phyloP scores from a whole-genome alignment of 2,329 filamentous ascomycete genomes.

The Aspergillus arachidicola region DNA sequence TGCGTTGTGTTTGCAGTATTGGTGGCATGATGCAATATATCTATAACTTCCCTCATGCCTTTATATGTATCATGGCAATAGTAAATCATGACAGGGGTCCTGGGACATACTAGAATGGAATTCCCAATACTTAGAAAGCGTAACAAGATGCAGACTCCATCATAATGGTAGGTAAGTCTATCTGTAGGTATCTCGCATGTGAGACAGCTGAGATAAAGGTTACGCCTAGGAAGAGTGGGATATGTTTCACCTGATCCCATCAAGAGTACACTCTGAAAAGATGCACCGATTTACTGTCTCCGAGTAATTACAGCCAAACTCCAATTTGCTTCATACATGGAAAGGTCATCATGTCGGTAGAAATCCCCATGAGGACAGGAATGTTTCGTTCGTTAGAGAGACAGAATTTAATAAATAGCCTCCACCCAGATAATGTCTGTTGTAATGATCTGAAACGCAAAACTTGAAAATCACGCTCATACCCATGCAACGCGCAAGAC shows the following conservation, averaged over 20 bases:
- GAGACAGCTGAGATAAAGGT: neutral
- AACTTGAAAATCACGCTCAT: conserved; percentile 19
- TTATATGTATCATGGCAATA: neutral
- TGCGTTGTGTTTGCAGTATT: neutral
- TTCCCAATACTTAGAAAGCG: neutral
- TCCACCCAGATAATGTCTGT: conserved; percentile 9
- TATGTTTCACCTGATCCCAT: neutral
- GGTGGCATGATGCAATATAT: neutral
- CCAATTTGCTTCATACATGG: neutral
- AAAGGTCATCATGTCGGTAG: neutral
- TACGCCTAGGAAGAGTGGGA: neutral
- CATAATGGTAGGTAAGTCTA: neutral
- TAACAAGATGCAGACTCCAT: neutral
- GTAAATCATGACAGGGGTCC: no score
- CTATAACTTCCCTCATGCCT: neutral
- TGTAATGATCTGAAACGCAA: conserved; percentile 6
- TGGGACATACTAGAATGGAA: neutral
- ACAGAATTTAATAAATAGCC: conserved; percentile 1
- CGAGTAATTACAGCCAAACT: neutral
- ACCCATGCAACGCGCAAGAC: conserved; percentile 22
- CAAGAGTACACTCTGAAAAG: neutral
- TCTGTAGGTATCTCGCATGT: neutral
- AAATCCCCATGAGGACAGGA: neutral
- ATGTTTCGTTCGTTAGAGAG: neutral
- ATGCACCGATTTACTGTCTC: neutral